Percentiles rank a stretch among this genome's conserved stretches.
Evolutionary conservation across 257 asterid genomes (phyloP).

Genomic region (Lavandula angustifolia): DNA sequence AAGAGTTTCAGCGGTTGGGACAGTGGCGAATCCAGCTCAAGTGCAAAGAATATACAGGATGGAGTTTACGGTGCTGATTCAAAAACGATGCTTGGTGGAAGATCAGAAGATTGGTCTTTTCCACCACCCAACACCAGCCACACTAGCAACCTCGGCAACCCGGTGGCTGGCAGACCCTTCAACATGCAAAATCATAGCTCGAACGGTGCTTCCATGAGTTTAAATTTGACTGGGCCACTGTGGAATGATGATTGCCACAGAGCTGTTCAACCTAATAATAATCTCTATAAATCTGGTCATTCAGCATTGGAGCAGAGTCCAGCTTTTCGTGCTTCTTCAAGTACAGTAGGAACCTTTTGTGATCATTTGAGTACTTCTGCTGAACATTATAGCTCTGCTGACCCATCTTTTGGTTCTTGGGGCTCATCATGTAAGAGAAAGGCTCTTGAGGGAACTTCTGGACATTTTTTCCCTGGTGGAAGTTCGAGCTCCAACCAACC

Average conservation of each 20-base stretch:
- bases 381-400: constrained; percentile 48
- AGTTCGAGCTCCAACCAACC: constrained; percentile 61
- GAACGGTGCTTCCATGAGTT: constrained; percentile 35
- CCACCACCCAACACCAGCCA: constrained; percentile 40
- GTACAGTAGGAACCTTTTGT: constrained; percentile 45
- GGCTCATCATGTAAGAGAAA: constrained; percentile 85
- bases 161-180: constrained; percentile 32
- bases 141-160: constrained; percentile 38
- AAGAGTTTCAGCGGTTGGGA: constrained; percentile 57
- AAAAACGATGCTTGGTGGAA: constrained; percentile 41
- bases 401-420: constrained; percentile 62
- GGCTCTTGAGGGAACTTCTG: constrained; percentile 76
- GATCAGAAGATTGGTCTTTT: constrained; percentile 51
- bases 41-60: constrained; percentile 43
- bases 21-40: constrained; percentile 78
- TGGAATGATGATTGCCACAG: constrained; percentile 35
- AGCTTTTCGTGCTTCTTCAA: constrained; percentile 42
- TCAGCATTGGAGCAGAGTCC: constrained; percentile 46
- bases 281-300: constrained; percentile 39
- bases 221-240: constrained; percentile 33
- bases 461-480: constrained; percentile 58
- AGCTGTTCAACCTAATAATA: constrained; percentile 38
- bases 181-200: constrained; percentile 38
- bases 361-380: constrained; percentile 44
- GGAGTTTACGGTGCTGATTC: constrained; percentile 36